Base-by-base conservation (phyloP, 768 basidiomycete genomes). In the Leccinum uliginosum region DNA sequence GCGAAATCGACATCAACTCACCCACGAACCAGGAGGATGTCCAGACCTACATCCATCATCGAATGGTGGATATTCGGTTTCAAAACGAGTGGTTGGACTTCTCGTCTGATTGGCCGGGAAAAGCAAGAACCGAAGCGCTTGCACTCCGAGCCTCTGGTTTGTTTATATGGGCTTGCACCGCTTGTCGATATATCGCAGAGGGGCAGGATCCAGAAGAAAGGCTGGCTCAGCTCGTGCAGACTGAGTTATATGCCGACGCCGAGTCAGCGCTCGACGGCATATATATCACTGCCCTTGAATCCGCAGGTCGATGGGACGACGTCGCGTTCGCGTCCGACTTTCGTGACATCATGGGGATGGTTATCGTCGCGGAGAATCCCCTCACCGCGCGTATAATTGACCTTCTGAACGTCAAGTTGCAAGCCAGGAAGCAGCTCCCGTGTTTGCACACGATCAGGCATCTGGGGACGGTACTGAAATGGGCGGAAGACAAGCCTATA, bases 101-200 rank as follows among this genome's bases (percentile, higher is more conserved):
- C 9, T 45, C 71, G 4, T 54, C 57, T 0, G 68, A 72, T 51
- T 73, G 71, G 71, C 72, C 71, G 0, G 72, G 72, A 3, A 51
- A 62, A 23, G 24, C 51, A 3, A 52, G 50, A 49, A 59, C 53
- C 1, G 55, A 61, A 5, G 62, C 62, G 4, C 63, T 71, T 3
- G 51, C 59, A 1, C 48, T 66, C 12, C 71, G 71, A 19, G 70
- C 71, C 11, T 72, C 65, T 43, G 71, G 71, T 3, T 60, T 72
- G 30, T 73, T 73, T 48, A 60, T 72, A 40, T 72, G 71, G 70
- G 72, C 72, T 10, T 63, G 51, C 15, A 73, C 71, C 11, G 72
- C 72, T 6, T 71, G 71, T 58, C 62, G 61, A 21, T 73, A 73
- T 21, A 56, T 71, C 53, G 69, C 71, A 47, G 66, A 59, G 17